phyloP scores from a whole-genome alignment of 805 yeast species.

The Vanderwaltozyma polyspora region DNA sequence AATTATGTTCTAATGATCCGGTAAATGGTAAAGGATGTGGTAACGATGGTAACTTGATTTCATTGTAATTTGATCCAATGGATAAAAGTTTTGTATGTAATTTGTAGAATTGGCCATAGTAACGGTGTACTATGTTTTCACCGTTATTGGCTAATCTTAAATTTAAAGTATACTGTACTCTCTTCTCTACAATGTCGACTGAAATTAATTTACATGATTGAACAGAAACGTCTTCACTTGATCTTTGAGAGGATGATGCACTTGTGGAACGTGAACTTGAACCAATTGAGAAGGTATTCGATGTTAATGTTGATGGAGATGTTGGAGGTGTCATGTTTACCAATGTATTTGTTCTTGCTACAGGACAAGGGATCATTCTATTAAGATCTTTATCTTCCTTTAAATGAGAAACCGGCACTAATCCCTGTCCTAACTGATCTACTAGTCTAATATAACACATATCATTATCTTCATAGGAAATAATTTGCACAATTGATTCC shows the following conservation, averaged over 20 bases:
- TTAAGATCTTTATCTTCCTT: slow-evolving; percentile 7
- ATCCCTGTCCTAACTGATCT: slow-evolving; percentile 8
- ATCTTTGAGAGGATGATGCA: background rate
- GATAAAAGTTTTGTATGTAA: slow-evolving; percentile 10
- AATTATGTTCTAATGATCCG: background rate
- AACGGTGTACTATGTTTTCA: slow-evolving; percentile 6
- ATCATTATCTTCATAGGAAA: slow-evolving; percentile 5
- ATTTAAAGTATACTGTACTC: slow-evolving; percentile 13
- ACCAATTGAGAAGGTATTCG: slow-evolving; percentile 8
- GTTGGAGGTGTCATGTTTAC: slow-evolving; percentile 12
- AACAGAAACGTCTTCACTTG: background rate
- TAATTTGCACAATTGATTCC: slow-evolving; percentile 10
- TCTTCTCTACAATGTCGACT: slow-evolving; percentile 6
- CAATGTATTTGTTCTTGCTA: background rate
- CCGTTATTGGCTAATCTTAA: slow-evolving; percentile 6
- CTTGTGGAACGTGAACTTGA: slow-evolving; percentile 7
- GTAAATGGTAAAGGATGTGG: slow-evolving; percentile 5
- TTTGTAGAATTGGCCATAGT: slow-evolving; percentile 16
- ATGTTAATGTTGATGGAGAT: slow-evolving; percentile 12
- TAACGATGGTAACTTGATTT: slow-evolving; percentile 4
- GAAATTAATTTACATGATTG: slow-evolving; percentile 5
- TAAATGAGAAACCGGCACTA: slow-evolving; percentile 6
- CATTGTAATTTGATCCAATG: background rate
- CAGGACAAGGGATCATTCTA: background rate
- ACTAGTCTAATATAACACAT: slow-evolving; percentile 9